Evolutionary conservation across 495 filamentous ascomycete genomes (phyloP), one percentile per base, ranked within the genome.

Genomic region (Penicillium maclennaniae): DNA sequence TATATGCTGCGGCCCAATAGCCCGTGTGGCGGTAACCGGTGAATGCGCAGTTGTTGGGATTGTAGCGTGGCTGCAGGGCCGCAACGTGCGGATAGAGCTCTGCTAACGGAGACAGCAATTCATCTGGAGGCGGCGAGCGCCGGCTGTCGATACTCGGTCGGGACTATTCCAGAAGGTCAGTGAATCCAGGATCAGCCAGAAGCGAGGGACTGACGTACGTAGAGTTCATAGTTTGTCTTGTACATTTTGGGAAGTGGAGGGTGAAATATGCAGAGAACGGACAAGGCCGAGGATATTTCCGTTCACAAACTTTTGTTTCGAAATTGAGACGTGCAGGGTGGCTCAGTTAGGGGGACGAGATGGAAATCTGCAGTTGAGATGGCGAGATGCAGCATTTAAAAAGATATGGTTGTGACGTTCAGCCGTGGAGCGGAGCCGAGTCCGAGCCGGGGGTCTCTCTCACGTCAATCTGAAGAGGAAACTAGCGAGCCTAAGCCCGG

Each of bases 151-250:
- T 49, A 51, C 60, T 61, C 6, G 53, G 56, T 56, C 69, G 61
- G 61, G 45, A 53, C 47, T 63, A 34, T 34, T 12, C 31, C 14
- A 34, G 10, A 12, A 34, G 1, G 31, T 34, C 10, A 34, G 31
- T 12, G 10, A 34, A 14, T 14, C 31, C 31, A 12, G 27, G 31
- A 34, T 14, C 14, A 14, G 31, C 8, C 1, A 14, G 31, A 21
- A 27, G 25, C 10, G 12, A 19, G 12, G 23, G 21, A 17, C 26
- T 52, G 49, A 69, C 69, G 63, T 54, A 71, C 67, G 49, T 73
- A 71, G 41, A 70, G 65, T 47, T 77, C 71, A 53, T 74, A 77
- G 65, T 77, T 77, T 54, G 64, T 70, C 40, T 72, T 74, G 67
- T 77, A 77, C 44, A 63, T 66, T 66, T 69, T 76, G 37, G 39